Conservation (phyloP, 2,329 filamentous ascomycete species). For the Metarhizium brunneum region DNA sequence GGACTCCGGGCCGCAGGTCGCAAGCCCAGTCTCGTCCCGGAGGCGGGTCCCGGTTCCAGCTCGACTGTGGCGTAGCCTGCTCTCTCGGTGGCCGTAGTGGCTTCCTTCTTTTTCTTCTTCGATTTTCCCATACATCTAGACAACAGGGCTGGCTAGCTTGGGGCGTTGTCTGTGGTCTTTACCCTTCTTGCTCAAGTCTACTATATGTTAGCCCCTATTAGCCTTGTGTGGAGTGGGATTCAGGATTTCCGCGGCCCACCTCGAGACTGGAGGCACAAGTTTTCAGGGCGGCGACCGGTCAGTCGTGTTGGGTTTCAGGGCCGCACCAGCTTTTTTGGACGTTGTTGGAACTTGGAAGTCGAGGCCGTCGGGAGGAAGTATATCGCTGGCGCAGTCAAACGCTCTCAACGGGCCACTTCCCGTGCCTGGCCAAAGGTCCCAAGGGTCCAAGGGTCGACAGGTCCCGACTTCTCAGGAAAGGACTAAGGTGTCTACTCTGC, state of each 20-base stretch:
- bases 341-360: too few relatives aligned
- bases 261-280: not conserved
- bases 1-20: too few relatives aligned
- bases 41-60: not conserved
- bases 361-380: too few relatives aligned
- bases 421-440: too few relatives aligned
- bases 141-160: not conserved
- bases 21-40: not conserved
- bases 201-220: not conserved
- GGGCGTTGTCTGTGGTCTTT: not conserved
- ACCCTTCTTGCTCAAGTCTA: not conserved
- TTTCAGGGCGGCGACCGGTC: not conserved
- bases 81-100: not conserved
- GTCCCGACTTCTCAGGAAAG: too few relatives aligned
- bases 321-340: too few relatives aligned
- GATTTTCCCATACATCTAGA: not conserved
- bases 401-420: too few relatives aligned
- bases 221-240: too few relatives aligned
- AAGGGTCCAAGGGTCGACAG: too few relatives aligned
- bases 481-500: too few relatives aligned
- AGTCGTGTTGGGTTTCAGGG: not conserved
- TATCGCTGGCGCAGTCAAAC: too few relatives aligned
- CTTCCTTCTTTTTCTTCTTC: not conserved
- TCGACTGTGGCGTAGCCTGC: constrained; percentile 2
- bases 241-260: not conserved